Evolutionary conservation across 768 basidiomycete species (phyloP).

Genomic region (Lyophyllum shimeji): DNA sequence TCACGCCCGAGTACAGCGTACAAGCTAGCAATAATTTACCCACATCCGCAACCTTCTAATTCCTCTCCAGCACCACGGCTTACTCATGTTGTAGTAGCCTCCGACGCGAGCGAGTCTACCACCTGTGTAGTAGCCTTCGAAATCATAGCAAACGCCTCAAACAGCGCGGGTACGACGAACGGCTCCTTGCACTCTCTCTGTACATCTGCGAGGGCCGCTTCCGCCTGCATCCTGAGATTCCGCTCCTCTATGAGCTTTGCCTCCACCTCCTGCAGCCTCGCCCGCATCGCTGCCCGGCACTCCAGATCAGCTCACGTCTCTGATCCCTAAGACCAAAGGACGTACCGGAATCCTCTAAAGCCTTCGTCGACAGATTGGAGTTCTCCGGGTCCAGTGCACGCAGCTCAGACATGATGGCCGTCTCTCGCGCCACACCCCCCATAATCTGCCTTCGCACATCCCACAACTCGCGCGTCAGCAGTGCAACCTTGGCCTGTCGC

Average conservation of each 20-base stretch:
- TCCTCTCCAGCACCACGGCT: not conserved
- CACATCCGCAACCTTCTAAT: not conserved
- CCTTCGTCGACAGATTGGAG: not conserved
- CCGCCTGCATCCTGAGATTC: constrained; percentile 37
- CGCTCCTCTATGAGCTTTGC: constrained; percentile 37
- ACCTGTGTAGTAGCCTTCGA: constrained; percentile 42
- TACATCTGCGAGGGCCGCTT: constrained; percentile 44
- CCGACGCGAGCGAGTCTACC: constrained; percentile 4
- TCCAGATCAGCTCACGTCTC: not conserved
- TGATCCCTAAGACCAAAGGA: too few relatives aligned
- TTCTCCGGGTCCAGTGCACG: constrained; percentile 11
- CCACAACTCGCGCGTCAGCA: constrained; percentile 25
- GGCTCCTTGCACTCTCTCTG: constrained; percentile 49
- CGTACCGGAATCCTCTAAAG: constrained; percentile 11
- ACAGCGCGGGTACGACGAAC: constrained; percentile 56
- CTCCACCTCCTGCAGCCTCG: constrained; percentile 29
- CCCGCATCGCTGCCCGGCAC: constrained; percentile 21
- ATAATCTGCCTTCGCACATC: constrained; percentile 27
- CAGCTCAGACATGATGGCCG: constrained; percentile 25
- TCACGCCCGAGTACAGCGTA: not conserved
- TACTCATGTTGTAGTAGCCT: not conserved
- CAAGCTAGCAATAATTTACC: not conserved
- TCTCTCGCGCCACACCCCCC: constrained; percentile 23
- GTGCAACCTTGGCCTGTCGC: constrained; percentile 11
- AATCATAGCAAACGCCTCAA: constrained; percentile 52